These are phyloP conservation scores for Cenococcum geophilum DNA, from an alignment of 495 filamentous ascomycete genomes.

Conservation along the genomic window DNA sequence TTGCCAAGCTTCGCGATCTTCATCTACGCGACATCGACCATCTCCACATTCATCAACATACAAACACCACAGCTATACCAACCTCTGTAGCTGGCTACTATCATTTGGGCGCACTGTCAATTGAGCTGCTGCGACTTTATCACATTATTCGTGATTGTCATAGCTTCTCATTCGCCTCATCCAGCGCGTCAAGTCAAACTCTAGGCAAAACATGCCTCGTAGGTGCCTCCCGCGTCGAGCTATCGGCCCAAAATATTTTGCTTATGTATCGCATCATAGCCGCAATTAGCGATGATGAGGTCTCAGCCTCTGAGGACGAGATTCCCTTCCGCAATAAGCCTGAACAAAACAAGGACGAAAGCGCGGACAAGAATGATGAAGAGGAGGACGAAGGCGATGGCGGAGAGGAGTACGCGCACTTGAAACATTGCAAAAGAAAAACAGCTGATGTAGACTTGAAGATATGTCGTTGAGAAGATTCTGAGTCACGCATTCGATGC, in stretches of 20 bases:
- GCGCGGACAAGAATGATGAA: slow-evolving; percentile 31
- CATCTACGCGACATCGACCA: slow-evolving; percentile 1
- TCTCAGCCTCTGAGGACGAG: slow-evolving; percentile 24
- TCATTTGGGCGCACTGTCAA: neutral
- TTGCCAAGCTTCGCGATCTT: slow-evolving; percentile 8
- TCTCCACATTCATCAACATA: neutral
- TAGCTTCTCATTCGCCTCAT: neutral
- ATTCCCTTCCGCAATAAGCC: slow-evolving; percentile 20
- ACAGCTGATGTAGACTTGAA: slow-evolving; percentile 39
- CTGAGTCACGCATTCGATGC: slow-evolving; percentile 43
- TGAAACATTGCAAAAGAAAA: slow-evolving; percentile 1
- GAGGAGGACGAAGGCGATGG: slow-evolving; percentile 40
- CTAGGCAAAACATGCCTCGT: slow-evolving; percentile 23
- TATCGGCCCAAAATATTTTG: neutral
- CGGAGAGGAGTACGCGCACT: slow-evolving; percentile 39
- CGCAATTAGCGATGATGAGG: slow-evolving; percentile 36
- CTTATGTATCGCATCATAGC: slow-evolving; percentile 26
- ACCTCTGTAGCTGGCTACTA: neutral
- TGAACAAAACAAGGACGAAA: slow-evolving; percentile 27
- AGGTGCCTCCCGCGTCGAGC: slow-evolving; percentile 8
- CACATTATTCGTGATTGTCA: neutral
- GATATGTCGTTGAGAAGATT: slow-evolving; percentile 59
- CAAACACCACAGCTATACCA: neutral
- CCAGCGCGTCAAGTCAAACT: neutral
- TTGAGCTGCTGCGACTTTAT: neutral